A percentile compares a stretch with the other conserved stretches of the same genome.
Evolutionary conservation across 1,284 basidiomycete genomes (phyloP).

Genomic region (Peniophora sp.): DNA sequence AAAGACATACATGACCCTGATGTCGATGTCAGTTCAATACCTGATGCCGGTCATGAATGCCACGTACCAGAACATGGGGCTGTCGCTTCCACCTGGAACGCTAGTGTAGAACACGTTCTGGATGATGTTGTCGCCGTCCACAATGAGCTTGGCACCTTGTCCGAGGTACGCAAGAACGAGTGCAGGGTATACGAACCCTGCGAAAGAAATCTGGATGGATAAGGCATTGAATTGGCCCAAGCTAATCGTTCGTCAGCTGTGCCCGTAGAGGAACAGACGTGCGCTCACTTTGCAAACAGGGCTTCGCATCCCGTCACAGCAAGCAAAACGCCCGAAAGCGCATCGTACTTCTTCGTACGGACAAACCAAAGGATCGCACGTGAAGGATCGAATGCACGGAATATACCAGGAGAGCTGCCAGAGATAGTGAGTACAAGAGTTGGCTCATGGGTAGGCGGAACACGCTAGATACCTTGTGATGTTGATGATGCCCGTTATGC

Average conservation of each 20-base stretch:
- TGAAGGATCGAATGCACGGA: conserved; percentile 61
- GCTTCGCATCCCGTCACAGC: conserved; percentile 63
- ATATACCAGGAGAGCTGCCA: conserved; percentile 46
- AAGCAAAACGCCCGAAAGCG: conserved; percentile 57
- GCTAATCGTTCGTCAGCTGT: conserved; percentile 22
- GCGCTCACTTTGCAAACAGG: conserved; percentile 58
- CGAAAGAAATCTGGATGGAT: conserved; percentile 51
- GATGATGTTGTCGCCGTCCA: conserved; percentile 39
- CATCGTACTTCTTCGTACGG: conserved; percentile 51
- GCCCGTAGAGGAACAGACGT: neutral
- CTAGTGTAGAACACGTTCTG: conserved; percentile 54
- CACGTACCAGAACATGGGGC: conserved; percentile 45
- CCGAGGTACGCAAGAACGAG: conserved; percentile 62
- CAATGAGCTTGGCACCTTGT: conserved; percentile 56
- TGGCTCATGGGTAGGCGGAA: too few species aligned
- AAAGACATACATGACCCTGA: conserved; percentile 53
- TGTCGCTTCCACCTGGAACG: conserved; percentile 48
- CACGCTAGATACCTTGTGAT: conserved; percentile 34
- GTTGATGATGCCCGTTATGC: conserved; percentile 50
- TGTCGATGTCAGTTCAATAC: neutral
- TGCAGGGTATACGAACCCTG: conserved; percentile 47
- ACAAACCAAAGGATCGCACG: conserved; percentile 54
- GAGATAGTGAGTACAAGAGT: too few species aligned
- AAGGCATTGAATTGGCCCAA: conserved; percentile 58
- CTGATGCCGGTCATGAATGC: neutral